Base-by-base conservation (phyloP, 306 rosid species). In the Vicia sativa region DNA sequence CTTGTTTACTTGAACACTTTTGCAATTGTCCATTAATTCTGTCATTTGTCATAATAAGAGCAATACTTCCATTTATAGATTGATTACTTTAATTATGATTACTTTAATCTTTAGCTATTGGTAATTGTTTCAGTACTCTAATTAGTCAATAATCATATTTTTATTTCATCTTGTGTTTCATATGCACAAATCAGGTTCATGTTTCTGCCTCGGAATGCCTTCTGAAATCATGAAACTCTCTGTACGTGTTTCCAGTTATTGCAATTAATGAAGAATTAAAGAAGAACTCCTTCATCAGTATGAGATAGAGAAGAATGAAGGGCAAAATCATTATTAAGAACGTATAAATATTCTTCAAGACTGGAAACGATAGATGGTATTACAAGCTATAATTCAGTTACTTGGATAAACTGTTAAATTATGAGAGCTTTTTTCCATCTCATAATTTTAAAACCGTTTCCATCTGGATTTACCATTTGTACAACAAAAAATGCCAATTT, bases 151-250 rank as follows among this genome's bases (percentile, higher is more conserved):
- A 46, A 45, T 35, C 23, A 50, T 42, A 18, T 31, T 31, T n/a
- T n/a, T 53, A n/a, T 63, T 65, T 55, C n/a, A n/a, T n/a, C 68
- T 23, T 46, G 11, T 59, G 13, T 73, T 70, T 54, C 19, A 11
- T 67, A 54, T 42, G 70, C 19, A 38, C 74, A 70, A 69, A 78
- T 13, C 62, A 92, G 98, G 98, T 90, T 71, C 98, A 90, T 78
- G 80, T 92, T 42, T 79, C 78, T 75, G 96, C 91, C 68, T 83
- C 96, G 14, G 96, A 87, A 63, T 86, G 96, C 80, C 87, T 92
- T 63, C 53, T 90, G 93, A 82, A 78, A 73, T 89, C 78, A 15
- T 79, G 50, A 83, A 84, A 75, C 72, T 87, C 42, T 66, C 68
- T 13, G 43, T 13, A 65, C 6, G 77, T 79, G 76, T 78, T 81